phyloP scores from a whole-genome alignment of 2,329 filamentous ascomycete genomes.

The Exophiala aquamarina region DNA sequence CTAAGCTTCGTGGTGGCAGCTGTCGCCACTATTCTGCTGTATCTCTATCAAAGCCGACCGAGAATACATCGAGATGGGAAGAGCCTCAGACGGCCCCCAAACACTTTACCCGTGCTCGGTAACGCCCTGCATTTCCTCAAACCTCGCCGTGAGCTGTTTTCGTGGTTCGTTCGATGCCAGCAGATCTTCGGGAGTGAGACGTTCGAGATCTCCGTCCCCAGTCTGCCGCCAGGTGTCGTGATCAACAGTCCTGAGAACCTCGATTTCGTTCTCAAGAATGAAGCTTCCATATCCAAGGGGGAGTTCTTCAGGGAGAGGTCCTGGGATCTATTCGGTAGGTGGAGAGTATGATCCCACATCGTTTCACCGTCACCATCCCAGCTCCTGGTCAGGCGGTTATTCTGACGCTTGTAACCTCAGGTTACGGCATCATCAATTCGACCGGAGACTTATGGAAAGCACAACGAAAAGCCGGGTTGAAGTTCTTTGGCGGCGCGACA shows the following conservation, averaged over 20 bases:
- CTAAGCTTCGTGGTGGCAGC: no score
- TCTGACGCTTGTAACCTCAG: slow-evolving; percentile 31
- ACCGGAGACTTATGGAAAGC: slow-evolving; percentile 64
- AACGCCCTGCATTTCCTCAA: slow-evolving; percentile 64
- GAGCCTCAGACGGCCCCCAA: slow-evolving; percentile 25
- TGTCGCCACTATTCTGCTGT: not conserved
- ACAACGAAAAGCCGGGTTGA: slow-evolving; percentile 60
- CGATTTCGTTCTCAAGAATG: slow-evolving; percentile 63
- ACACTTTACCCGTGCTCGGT: slow-evolving; percentile 52
- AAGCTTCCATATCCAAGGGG: slow-evolving; percentile 62
- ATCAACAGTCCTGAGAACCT: slow-evolving; percentile 63
- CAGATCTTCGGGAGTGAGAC: slow-evolving; percentile 59
- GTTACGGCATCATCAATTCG: slow-evolving; percentile 66
- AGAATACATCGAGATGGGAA: slow-evolving; percentile 21
- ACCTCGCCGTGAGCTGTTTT: slow-evolving; percentile 59
- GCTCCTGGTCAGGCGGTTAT: slow-evolving; percentile 1
- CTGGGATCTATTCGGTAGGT: slow-evolving; percentile 60
- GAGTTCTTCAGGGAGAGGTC: slow-evolving; percentile 61
- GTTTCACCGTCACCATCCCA: not conserved
- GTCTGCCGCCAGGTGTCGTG: slow-evolving; percentile 62
- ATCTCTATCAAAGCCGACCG: slow-evolving; percentile 5
- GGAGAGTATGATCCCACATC: not conserved
- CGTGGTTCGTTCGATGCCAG: slow-evolving; percentile 63
- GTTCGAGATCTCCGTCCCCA: slow-evolving; percentile 62
- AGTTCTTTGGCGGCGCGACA: slow-evolving; percentile 60